Conservation (phyloP, 306 rosid species). For the Dicorynia guianensis region DNA sequence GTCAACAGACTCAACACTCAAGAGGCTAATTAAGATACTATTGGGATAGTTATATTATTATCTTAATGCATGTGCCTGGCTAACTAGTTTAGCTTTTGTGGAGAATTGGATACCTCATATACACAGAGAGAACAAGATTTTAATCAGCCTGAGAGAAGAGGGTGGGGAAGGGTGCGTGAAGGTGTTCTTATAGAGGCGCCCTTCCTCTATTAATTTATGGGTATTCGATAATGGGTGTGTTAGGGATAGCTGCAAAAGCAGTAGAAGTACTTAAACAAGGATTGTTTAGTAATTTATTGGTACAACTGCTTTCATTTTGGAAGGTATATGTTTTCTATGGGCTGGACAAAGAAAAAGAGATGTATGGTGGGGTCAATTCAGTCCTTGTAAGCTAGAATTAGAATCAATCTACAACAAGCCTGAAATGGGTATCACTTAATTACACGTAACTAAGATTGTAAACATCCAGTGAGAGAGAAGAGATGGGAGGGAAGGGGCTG, state of each 20-base stretch:
- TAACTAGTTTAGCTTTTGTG: background rate
- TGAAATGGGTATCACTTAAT: background rate
- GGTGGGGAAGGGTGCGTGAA: background rate
- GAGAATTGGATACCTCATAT: background rate
- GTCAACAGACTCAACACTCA: too few species aligned
- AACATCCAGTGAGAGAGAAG: background rate
- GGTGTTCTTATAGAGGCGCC: background rate
- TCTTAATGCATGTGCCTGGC: slow-evolving; percentile 11
- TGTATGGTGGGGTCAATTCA: background rate
- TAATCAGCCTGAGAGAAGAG: too few species aligned
- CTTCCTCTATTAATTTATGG: slow-evolving; percentile 29
- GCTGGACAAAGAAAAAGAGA: background rate
- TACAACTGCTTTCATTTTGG: background rate
- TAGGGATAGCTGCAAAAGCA: slow-evolving; percentile 36
- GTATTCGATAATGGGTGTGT: background rate
- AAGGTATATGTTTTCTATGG: background rate
- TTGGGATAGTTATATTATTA: background rate
- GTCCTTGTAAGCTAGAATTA: too few species aligned
- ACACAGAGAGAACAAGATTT: background rate
- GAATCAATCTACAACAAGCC: too few species aligned
- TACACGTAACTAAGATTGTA: background rate
- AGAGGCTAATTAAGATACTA: too few species aligned
- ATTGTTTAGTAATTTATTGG: background rate
- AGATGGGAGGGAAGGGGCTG: background rate
- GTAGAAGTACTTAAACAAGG: background rate